These are phyloP conservation scores for Suillus decipiens DNA, from an alignment of 768 basidiomycete species.

Conservation along the genomic window DNA sequence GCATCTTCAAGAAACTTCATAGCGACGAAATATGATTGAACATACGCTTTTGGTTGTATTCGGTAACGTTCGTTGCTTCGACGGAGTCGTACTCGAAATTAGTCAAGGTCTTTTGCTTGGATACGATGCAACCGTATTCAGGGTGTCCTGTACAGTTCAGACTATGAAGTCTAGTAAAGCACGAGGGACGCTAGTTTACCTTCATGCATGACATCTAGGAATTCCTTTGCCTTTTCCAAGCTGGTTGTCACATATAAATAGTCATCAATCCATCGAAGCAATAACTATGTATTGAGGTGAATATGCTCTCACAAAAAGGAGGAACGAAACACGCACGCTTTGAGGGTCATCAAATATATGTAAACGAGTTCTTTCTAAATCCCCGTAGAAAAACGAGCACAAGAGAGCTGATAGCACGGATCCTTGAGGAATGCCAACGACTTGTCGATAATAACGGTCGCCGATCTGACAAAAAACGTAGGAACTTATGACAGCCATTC, in stretches of 20 bases:
- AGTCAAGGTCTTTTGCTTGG: conserved; percentile 83
- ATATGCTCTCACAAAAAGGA: neutral
- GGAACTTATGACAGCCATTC: neutral
- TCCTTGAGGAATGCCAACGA: conserved; percentile 94
- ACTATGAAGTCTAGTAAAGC: neutral
- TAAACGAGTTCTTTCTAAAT: conserved; percentile 66
- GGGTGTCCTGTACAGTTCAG: conserved; percentile 63
- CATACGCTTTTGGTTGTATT: conserved; percentile 45
- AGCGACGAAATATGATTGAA: neutral
- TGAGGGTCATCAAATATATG: conserved; percentile 55
- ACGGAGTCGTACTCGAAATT: conserved; percentile 71
- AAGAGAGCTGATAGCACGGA: conserved; percentile 93
- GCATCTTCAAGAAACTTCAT: neutral
- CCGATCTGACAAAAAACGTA: conserved; percentile 61
- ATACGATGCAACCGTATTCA: conserved; percentile 92
- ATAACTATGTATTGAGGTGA: conserved; percentile 44
- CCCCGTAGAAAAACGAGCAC: conserved; percentile 94
- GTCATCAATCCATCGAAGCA: conserved; percentile 92
- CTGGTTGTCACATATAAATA: conserved; percentile 86
- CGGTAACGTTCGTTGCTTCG: conserved; percentile 54
- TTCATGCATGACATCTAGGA: conserved; percentile 74
- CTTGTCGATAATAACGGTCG: conserved; percentile 71
- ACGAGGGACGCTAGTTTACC: conserved; percentile 41
- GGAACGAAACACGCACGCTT: conserved; percentile 51
- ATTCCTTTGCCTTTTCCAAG: conserved; percentile 56